phyloP scores from a whole-genome alignment of 1,284 basidiomycete species.

The Ustanciosporium gigantosporum region DNA sequence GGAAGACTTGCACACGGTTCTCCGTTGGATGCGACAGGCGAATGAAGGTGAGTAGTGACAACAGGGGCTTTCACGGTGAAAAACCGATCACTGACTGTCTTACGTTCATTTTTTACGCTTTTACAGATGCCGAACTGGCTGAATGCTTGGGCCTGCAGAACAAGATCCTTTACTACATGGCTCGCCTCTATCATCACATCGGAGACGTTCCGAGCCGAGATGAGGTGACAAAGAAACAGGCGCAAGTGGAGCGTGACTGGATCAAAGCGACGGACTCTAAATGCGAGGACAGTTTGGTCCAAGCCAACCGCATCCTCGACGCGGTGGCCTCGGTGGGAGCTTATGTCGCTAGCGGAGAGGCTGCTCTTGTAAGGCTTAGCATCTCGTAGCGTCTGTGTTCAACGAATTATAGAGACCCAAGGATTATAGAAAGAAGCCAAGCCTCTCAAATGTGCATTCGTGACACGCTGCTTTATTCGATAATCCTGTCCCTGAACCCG shows the following conservation, averaged over 20 bases:
- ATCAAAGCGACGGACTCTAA: conserved; percentile 3
- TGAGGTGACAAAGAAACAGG: conserved; percentile 1
- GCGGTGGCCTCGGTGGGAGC: conserved; percentile 24
- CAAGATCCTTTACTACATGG: conserved; percentile 38
- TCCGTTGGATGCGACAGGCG: conserved; percentile 19
- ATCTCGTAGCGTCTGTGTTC: too few species aligned
- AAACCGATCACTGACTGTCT: neutral
- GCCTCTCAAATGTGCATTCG: too few species aligned
- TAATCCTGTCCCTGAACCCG: too few species aligned
- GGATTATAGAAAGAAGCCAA: too few species aligned
- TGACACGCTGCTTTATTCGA: too few species aligned
- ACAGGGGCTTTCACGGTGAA: neutral
- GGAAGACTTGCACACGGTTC: conserved; percentile 5
- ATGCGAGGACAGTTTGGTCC: conserved; percentile 4
- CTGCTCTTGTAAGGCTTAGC: conserved; percentile 6
- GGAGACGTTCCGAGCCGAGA: conserved; percentile 3
- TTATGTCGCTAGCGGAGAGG: conserved; percentile 27
- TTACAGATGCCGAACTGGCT: conserved; percentile 12
- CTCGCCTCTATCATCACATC: conserved; percentile 28
- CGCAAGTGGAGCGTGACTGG: conserved; percentile 12
- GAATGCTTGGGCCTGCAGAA: conserved; percentile 26
- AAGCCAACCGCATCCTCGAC: conserved; percentile 17
- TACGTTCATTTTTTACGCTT: neutral
- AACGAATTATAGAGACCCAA: too few species aligned
- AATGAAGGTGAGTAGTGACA: conserved; percentile 24